Base-by-base conservation (phyloP, 2,329 filamentous ascomycete genomes). In the Fusarium penzigii region DNA sequence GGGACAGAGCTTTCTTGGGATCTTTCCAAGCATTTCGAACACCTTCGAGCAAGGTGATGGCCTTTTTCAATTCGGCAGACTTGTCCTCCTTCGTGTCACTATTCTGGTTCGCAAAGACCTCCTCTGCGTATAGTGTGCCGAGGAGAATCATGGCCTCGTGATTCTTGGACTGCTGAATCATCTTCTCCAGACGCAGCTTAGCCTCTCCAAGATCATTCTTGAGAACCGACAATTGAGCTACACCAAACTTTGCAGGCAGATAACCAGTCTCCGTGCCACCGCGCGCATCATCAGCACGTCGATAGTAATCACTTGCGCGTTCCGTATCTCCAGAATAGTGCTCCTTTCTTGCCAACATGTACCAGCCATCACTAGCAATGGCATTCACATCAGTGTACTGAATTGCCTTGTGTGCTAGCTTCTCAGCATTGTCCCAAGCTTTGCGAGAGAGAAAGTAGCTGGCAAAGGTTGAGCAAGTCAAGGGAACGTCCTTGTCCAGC, bases 321-420 rank as follows among this genome's bases (percentile, higher is more conserved):
- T 87, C 80, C 7, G 84, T 73, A 52, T 97, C 86, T 40, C 88
- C 88, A 52, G 85, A 83, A 61, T 91, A 90, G 68, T 99, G 94
- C 58, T 93, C 90, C 69, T 96, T 97, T 55, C 92, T 83, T 29
- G 92, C 94, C 39, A 97, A 83, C 9, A 97, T 75, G 72, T 97
- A 99, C 92, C 93, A 97, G 36, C 94, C 95, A 68, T 99, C 95
- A 73, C 93, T 96, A 20, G 93, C 93, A 70, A 97, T 91, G 4
- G 92, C 90, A 70, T 96, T 96, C 62, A 97, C 90, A 68, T 99
- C 94, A 3, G 94, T 97, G 65, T 90, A 88, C 66, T 97, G 91
- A 57, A 99, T 97, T 7, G 94, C 92, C 70, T 94, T 94, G 69
- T 92, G 89, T 8, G 93, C 90, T 16, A 99, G 80, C 17, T 86